Evolutionary conservation across 1,284 basidiomycete genomes (phyloP), one percentile per base, ranked within the genome.

Genomic region (Dichomitus squalens): DNA sequence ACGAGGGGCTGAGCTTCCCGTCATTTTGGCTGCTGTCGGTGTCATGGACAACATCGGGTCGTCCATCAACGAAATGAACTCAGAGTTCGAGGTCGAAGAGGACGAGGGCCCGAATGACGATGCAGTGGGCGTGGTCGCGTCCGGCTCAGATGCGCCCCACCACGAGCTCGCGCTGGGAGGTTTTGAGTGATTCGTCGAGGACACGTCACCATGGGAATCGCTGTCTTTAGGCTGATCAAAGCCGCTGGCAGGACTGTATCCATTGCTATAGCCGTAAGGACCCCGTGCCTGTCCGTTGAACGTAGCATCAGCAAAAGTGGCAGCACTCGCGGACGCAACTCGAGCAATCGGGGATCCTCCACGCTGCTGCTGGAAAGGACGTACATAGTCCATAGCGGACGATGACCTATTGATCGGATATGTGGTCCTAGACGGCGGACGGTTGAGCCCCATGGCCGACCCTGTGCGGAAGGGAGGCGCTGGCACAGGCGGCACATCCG

Each of bases 41-140:
- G 75, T 73, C 27, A 76, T 71, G 25, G 78, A 74, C 36, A 83
- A 77, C 11, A 80, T 74, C 52, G 79, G 74, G 46, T 76, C 79
- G 66, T 93, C 91, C 90, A 96, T 95, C 7, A 93, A 79, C n/a
- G 92, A 95, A 41, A 95, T 82, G 64, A 96, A 93, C 3, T 87
- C 88, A 21, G 84, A 83, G 5, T 79, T 75, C 11, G 82, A 77
- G 21, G 75, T 53, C 20, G 52, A 49, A 18, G 61, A 60, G 8
- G 63, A 66, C 1, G 73, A 70, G 48, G 76, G 78, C 67, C 82
- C 72, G 70, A 92, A 92, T 2, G 80, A 79, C 16, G 87, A 65
- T 7, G 84, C 84, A 9, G 86, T 90, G 8, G 91, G 91, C 6
- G 91, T 92, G 35, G 77, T 71, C 3, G 76, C 75, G 50, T 71